A percentile compares a stretch with the other conserved stretches of the same genome.
Evolutionary conservation across 495 filamentous ascomycete genomes (phyloP).

Genomic region (Tuber umbilicatum): DNA sequence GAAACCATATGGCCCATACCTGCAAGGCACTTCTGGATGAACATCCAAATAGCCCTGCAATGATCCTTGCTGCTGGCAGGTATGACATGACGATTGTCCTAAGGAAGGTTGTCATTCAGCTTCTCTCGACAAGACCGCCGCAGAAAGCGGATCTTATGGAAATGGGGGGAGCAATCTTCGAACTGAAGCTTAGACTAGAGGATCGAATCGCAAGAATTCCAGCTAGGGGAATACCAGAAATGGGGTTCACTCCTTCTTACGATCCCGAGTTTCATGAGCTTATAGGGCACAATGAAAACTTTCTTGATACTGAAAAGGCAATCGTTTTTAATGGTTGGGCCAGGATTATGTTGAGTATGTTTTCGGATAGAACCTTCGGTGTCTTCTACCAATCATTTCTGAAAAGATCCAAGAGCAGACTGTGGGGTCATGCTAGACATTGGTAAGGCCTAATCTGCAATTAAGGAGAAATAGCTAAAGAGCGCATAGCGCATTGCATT

Average conservation of each 20-base stretch:
- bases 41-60: slow-evolving; percentile 24
- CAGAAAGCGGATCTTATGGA: slow-evolving; percentile 30
- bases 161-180: slow-evolving; percentile 36
- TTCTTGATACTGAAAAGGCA: slow-evolving; percentile 12
- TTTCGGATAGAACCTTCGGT: slow-evolving; percentile 47
- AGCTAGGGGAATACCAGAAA: slow-evolving; percentile 37
- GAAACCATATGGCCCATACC: slow-evolving; percentile 2
- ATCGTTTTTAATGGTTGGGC: slow-evolving; percentile 40
- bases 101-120: slow-evolving; percentile 25
- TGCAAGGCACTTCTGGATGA: slow-evolving; percentile 22
- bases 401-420: slow-evolving; percentile 52
- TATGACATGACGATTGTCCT: slow-evolving; percentile 34
- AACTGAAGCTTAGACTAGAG: slow-evolving; percentile 36
- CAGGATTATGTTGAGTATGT: slow-evolving; percentile 37
- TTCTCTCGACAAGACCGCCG: slow-evolving; percentile 31
- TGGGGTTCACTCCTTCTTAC: slow-evolving; percentile 32
- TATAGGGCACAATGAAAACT: not conserved
- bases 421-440: slow-evolving; percentile 52
- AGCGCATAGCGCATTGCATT: slow-evolving; percentile 47
- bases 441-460: slow-evolving; percentile 42
- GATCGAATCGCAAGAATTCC: slow-evolving; percentile 38
- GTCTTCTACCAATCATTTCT: slow-evolving; percentile 54
- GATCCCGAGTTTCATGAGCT: slow-evolving; percentile 5
- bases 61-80: slow-evolving; percentile 38
- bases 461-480: not conserved